These are phyloP conservation scores for Geotrichum bryndzae DNA, from an alignment of 1,139 yeast genomes.

Conservation along the genomic window DNA sequence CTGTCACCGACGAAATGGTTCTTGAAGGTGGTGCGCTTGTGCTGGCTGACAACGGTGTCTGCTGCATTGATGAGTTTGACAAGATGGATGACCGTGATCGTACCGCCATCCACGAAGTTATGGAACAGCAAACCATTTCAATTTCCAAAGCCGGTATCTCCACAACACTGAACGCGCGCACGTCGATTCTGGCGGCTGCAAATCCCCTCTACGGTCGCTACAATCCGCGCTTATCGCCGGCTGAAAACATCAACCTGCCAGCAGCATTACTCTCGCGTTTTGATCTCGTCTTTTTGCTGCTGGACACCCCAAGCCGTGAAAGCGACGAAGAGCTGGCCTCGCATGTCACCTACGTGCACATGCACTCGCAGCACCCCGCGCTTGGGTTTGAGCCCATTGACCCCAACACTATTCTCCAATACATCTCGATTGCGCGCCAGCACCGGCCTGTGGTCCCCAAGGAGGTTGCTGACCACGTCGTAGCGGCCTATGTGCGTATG, in stretches of 20 bases:
- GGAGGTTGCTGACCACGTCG: slow-evolving; percentile 83
- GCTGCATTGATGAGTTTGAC: slow-evolving; percentile 98
- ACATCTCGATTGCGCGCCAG: slow-evolving; percentile 77
- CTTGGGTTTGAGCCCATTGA: slow-evolving; percentile 71
- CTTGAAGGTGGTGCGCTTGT: slow-evolving; percentile 98
- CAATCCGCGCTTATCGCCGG: slow-evolving; percentile 83
- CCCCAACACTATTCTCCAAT: slow-evolving; percentile 77
- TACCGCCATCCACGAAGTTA: slow-evolving; percentile 97
- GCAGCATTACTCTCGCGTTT: slow-evolving; percentile 95
- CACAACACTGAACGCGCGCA: slow-evolving; percentile 91
- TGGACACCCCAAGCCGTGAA: slow-evolving; percentile 79
- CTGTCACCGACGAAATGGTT: slow-evolving; percentile 97
- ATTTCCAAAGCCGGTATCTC: slow-evolving; percentile 97
- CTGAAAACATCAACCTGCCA: slow-evolving; percentile 92
- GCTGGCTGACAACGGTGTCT: slow-evolving; percentile 93
- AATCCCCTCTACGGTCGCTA: slow-evolving; percentile 95
- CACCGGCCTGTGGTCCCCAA: slow-evolving; percentile 83
- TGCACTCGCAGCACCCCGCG: slow-evolving; percentile 82
- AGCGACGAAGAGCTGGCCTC: slow-evolving; percentile 80
- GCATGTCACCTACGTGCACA: slow-evolving; percentile 94
- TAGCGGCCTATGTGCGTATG: slow-evolving; percentile 80
- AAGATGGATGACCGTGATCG: slow-evolving; percentile 97
- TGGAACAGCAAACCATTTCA: slow-evolving; percentile 98
- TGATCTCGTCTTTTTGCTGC: slow-evolving; percentile 78
- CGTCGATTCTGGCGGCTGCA: slow-evolving; percentile 95